Evolutionary conservation across 768 basidiomycete species (phyloP), one percentile per base, ranked within the genome.

Genomic region (Dacryopinax primogenitus): DNA sequence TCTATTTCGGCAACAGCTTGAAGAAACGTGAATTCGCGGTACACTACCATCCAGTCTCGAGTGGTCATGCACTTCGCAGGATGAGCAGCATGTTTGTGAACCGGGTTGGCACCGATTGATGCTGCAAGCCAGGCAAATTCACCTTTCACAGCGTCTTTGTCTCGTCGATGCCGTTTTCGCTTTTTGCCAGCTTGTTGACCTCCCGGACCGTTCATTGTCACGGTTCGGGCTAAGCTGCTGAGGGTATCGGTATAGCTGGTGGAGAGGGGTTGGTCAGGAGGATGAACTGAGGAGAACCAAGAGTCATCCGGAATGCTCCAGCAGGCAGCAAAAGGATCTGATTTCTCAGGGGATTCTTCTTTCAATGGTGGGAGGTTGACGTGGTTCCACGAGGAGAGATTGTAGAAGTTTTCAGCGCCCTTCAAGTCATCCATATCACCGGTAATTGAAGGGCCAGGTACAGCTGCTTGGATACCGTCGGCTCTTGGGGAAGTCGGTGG

Each of bases 1-100:
- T 98, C 93, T 61, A 99, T 85, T 12, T 87, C 82, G 58, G 94
- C 91, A 68, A 96, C 80, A 0, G 91, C 84, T 41, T 90, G 84
- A 33, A 88, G 74, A 34, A 94, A 79, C 67, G 86, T 81, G 66
- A 95, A 72, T 72, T 97, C 94, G 18, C 81, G 78, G 72, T 88
- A 84, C 0, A 90, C 91, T 51, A 92, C 80, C 75, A 80, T 80
- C 91, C 91, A 93, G 66, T 93, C 90, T 37, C 81, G 81, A 11
- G 87, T 88, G 64, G 79, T 90, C 67, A 93, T 70, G 67, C 87
- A 90, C 73, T 93, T 93, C 4, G 82, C 79, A 15, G 90, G 83
- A 63, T 84, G 81, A 44, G 85, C 76, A 12, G 91, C 81, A 68
- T 80, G 84, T 73, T 80, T 84, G 77, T 85, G 83, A 23, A 89